phyloP scores from a whole-genome alignment of 176 grass and related monocot genomes.

The Oryza meyeriana region DNA sequence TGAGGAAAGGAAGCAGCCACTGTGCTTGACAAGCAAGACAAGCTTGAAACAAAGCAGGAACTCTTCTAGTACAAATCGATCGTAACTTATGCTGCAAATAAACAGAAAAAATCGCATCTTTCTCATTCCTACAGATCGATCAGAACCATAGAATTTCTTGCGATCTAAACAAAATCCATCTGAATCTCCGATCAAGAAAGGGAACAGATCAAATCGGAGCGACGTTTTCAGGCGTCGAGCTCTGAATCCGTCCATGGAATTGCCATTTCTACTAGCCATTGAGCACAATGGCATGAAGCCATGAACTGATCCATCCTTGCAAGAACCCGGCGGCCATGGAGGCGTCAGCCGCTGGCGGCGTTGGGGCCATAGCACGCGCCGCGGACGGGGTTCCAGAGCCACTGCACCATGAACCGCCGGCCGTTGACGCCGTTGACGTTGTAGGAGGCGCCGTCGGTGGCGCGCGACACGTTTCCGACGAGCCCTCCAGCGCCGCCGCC shows the following conservation, averaged over 20 bases:
- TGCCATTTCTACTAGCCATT: conserved; percentile 24
- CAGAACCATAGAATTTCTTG: background rate
- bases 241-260: background rate
- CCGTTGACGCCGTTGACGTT: conserved; percentile 79
- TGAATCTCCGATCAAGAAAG: background rate
- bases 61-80: background rate
- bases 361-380: conserved; percentile 77
- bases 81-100: conserved; percentile 18
- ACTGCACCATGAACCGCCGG: conserved; percentile 77
- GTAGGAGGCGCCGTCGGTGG: conserved; percentile 52
- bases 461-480: conserved; percentile 60
- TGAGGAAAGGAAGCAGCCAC: background rate
- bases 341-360: conserved; percentile 37
- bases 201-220: background rate
- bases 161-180: background rate
- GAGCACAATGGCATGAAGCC: conserved; percentile 25
- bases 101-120: background rate
- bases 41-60: background rate
- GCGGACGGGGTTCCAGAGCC: conserved; percentile 72
- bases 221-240: background rate
- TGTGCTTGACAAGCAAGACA: background rate
- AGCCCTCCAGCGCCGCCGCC: conserved; percentile 64
- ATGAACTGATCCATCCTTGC: background rate
- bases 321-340: background rate
- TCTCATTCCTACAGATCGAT: conserved; percentile 5